Evolutionary conservation across 2,329 filamentous ascomycete species (phyloP), one percentile per base, ranked within the genome.

Genomic region (Rutstroemia sp.): DNA sequence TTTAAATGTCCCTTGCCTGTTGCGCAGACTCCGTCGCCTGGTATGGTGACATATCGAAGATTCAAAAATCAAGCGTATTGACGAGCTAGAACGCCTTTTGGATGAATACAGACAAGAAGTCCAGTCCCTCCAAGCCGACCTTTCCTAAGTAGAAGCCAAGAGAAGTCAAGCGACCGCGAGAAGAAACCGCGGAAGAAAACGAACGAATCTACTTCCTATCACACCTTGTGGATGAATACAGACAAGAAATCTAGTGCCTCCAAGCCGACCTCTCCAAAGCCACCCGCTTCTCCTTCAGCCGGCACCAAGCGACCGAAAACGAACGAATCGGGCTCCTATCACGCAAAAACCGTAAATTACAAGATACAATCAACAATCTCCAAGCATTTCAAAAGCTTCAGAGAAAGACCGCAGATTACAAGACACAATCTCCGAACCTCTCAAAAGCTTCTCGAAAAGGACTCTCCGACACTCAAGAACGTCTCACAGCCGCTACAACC

Each of bases 51-150:
- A 82, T 45, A 86, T 88, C 54, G 89, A 99, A 65, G 81, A 87
- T 62, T 79, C 83, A 19, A 92, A 91, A 61, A 75, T 79, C 0
- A 78, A 86, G 60, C 86, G 90, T 23, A 86, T 96, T 17, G 80
- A 86, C 51, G 84, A 94, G 60, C 82, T 99, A 0, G 91, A 99
- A 69, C 78, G 81, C n/a, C 78, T 97, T 4, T 81, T 97, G 2
- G 91, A 95, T 66, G 77, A 89, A 65, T 95, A 97, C 73, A 89
- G 92, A 63, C 75, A 76, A 19, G 94, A 99, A 68, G 78, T 95
- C 4, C 82, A 92, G 62, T 78, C 75, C 0, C 76, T 94, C 0
- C 86, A 94, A 60, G 75, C 79, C 7, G 88, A 96, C 56, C 75
- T 97, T n/a, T 80, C 83, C 1, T n/a, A n/a, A n/a, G n/a, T n/a